A percentile compares a stretch with the other conserved stretches of the same genome.
phyloP scores from a whole-genome alignment of 2,329 filamentous ascomycete species.

The Alternaria triticimaculans region DNA sequence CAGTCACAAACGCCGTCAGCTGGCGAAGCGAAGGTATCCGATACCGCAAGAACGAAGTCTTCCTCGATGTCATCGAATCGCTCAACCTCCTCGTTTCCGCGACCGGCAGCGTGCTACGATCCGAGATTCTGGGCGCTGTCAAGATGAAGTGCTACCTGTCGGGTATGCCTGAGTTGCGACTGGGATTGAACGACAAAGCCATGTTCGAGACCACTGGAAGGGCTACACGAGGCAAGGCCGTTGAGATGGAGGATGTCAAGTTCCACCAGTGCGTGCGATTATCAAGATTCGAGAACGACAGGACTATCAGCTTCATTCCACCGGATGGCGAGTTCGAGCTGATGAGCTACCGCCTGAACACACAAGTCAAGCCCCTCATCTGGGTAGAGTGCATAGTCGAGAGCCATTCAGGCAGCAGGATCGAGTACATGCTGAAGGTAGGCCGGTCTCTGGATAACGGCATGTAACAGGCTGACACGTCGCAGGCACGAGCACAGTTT shows the following conservation, averaged over 20 bases:
- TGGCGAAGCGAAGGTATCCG: constrained; percentile 98
- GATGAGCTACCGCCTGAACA: constrained; percentile 99
- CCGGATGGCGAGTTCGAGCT: constrained; percentile 98
- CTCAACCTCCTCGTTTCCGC: constrained; percentile 94
- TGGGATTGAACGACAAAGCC: constrained; percentile 97
- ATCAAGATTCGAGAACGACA: constrained; percentile 96
- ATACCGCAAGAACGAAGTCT: constrained; percentile 99
- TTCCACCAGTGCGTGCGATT: constrained; percentile 98
- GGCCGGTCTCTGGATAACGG: neutral
- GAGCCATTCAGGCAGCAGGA: constrained; percentile 90
- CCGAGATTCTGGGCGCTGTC: constrained; percentile 93
- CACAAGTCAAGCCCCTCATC: constrained; percentile 96
- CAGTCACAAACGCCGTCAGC: constrained; percentile 96
- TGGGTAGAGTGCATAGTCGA: constrained; percentile 99
- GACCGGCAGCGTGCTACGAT: constrained; percentile 92
- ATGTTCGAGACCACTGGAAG: constrained; percentile 99
- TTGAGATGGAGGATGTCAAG: constrained; percentile 99
- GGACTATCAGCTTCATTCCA: constrained; percentile 98
- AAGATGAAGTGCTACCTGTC: constrained; percentile 99
- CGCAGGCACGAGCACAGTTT: constrained; percentile 87
- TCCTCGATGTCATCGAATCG: constrained; percentile 95
- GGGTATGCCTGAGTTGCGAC: constrained; percentile 93
- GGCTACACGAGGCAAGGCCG: constrained; percentile 91
- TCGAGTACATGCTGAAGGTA: constrained; percentile 98
- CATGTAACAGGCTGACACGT: constrained; percentile 6